Base-by-base conservation (phyloP, 2,329 filamentous ascomycete genomes). In the Claviceps monticola region DNA sequence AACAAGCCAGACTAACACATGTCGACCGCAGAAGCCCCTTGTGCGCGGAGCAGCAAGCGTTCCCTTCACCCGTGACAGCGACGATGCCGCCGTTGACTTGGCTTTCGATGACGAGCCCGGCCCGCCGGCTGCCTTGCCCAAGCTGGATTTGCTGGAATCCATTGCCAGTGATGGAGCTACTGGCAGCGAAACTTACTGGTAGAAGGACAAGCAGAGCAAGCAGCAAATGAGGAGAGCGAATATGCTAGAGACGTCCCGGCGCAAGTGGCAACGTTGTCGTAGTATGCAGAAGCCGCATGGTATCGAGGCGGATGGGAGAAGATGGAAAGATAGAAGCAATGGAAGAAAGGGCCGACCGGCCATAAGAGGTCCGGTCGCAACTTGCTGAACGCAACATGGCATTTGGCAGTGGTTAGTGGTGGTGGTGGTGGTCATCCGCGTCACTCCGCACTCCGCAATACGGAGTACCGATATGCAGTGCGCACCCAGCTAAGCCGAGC, bases 1-100 rank as follows among this genome's bases (percentile, higher is more conserved):
- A 23, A 57, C 46, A 39, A 56, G 43, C 21, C 56, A 23, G 39
- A 59, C 48, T 26, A 51, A 42, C 13, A 57, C 14, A 23, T 54
- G 49, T 13, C 50, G 50, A 16, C 52, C 26, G 47, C 53, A 56
- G 39, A 49, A 48, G 5, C 21, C n/a, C 14, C 38, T 44, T 34
- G 43, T 37, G 14, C 41, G 51, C 29, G 38, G 44, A 17, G 17
- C 46, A 34, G 23, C 48, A 36, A n/a, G 34, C 29, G 26, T 43
- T 8, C 9, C n/a, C 34, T 23, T 41, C 37, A 49, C 19, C 44
- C 26, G 5, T 13, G 37, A 7, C 38, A 49, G 34, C 44, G 51
- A 48, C 41, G 23, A 50, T 17, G 45, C 13, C 7, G 49, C 41
- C 41, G 14, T 23, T 14, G 46, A 47, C 17, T 38, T 26, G 34